Conservation (phyloP, 78 protist genomes). For the Speleostelium caveatum region DNA sequence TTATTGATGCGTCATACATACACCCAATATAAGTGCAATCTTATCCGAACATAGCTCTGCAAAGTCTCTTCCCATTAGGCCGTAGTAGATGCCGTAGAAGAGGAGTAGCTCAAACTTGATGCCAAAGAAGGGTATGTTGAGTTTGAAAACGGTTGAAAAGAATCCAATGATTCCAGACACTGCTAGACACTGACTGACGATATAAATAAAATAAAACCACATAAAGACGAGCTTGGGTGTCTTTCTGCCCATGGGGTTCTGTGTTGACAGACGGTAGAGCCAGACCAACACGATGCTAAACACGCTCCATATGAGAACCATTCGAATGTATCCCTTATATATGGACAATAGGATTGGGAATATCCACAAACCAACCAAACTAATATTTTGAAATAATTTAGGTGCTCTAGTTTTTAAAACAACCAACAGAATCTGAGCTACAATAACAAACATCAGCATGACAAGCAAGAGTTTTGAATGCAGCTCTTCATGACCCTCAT, state of each 20-base stretch:
- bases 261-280: slow-evolving; percentile 25
- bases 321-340: not conserved
- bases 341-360: slow-evolving; percentile 20
- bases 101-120: not conserved
- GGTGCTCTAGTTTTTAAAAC: slow-evolving; percentile 10
- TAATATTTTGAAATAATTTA: not conserved
- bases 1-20: not conserved
- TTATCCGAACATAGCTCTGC: slow-evolving; percentile 61
- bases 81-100: slow-evolving; percentile 31
- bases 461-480: not conserved
- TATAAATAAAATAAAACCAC: slow-evolving; percentile 48
- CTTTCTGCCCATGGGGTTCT: slow-evolving; percentile 31
- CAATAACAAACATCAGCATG: not conserved
- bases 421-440: slow-evolving; percentile 1
- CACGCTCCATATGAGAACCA: slow-evolving; percentile 1
- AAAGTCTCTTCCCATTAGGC: slow-evolving; percentile 57
- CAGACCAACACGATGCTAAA: not conserved
- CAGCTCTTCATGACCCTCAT: slow-evolving; percentile 6
- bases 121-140: not conserved
- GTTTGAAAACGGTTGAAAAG: not conserved
- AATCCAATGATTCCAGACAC: not conserved
- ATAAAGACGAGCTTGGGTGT: slow-evolving; percentile 56
- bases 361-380: slow-evolving; percentile 28
- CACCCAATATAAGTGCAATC: slow-evolving; percentile 49
- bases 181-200: not conserved